Percentiles rank a stretch among this genome's conserved stretches.
Evolutionary conservation across 257 asterid genomes (phyloP).

Genomic region (Paraleonurus japonicus): DNA sequence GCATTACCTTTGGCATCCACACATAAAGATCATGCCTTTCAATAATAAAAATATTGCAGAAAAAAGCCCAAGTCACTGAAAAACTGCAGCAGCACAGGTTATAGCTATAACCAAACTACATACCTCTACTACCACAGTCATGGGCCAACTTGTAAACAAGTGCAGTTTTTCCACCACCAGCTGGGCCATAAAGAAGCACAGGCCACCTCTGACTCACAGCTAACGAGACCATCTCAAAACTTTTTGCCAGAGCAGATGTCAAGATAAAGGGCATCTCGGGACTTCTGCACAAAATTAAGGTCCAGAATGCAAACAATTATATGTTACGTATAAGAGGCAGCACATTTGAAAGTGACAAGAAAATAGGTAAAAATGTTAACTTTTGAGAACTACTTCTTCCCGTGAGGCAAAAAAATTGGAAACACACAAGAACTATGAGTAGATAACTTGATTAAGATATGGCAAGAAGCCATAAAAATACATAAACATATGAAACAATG

Average conservation of each 20-base stretch:
- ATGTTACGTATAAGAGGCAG: neutral
- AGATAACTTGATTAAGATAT: neutral
- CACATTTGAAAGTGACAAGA: neutral
- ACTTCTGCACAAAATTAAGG: conserved; percentile 40
- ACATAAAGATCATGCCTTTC: neutral
- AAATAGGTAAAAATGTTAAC: neutral
- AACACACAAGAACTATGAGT: neutral
- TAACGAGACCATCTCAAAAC: conserved; percentile 75
- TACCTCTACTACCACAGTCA: conserved; percentile 65
- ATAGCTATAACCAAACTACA: conserved; percentile 5
- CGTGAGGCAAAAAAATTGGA: neutral
- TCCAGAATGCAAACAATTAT: conserved; percentile 16
- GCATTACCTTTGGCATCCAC: neutral
- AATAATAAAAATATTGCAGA: neutral
- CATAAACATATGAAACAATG: neutral
- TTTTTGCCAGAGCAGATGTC: conserved; percentile 59
- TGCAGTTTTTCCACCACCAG: conserved; percentile 93
- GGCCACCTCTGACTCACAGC: conserved; percentile 97
- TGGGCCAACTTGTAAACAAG: conserved; percentile 63
- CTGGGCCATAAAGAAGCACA: conserved; percentile 89
- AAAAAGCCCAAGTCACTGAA: neutral
- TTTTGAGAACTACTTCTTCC: neutral
- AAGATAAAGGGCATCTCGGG: conserved; percentile 57
- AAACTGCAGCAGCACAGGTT: conserved; percentile 6
- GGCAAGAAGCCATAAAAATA: neutral